Percentiles rank a stretch among this genome's conserved stretches.
These are phyloP conservation scores for Kuraishia capsulata DNA, from an alignment of 805 yeast genomes.

Conservation along the genomic window DNA sequence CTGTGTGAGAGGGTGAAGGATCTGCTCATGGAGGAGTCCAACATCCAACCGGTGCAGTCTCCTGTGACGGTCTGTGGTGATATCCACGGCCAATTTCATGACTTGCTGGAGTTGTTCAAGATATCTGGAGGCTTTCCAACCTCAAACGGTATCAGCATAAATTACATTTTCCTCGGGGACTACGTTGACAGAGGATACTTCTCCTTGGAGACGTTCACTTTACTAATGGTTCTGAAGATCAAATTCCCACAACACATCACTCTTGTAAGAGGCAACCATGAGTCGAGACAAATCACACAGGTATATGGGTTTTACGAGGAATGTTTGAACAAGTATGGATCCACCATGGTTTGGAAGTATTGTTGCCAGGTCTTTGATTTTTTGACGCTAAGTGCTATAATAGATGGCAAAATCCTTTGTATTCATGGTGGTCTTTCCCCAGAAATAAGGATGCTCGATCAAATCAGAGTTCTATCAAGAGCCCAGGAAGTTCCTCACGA, in stretches of 20 bases:
- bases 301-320: constrained; percentile 98
- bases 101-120: constrained; percentile 79
- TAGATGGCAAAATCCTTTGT: constrained; percentile 89
- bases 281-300: constrained; percentile 95
- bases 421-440: constrained; percentile 98
- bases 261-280: constrained; percentile 95
- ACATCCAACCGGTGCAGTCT: constrained; percentile 85
- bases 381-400: constrained; percentile 87
- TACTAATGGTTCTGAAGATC: constrained; percentile 88
- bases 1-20: constrained; percentile 94
- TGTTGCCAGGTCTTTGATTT: constrained; percentile 96
- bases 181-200: constrained; percentile 98
- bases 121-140: constrained; percentile 90
- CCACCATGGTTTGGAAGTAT: constrained; percentile 92
- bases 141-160: constrained; percentile 24
- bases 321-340: constrained; percentile 86
- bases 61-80: constrained; percentile 97
- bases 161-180: constrained; percentile 87
- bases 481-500: constrained; percentile 99
- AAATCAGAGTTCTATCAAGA: constrained; percentile 84
- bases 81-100: constrained; percentile 97
- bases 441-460: constrained; percentile 95
- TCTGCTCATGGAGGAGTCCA: constrained; percentile 89
- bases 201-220: constrained; percentile 86
- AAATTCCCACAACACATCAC: constrained; percentile 64